Percentiles rank a stretch among this genome's conserved stretches.
Evolutionary conservation across 371 early-diverging fungal species (phyloP).

Genomic region (Mortierella sp.): DNA sequence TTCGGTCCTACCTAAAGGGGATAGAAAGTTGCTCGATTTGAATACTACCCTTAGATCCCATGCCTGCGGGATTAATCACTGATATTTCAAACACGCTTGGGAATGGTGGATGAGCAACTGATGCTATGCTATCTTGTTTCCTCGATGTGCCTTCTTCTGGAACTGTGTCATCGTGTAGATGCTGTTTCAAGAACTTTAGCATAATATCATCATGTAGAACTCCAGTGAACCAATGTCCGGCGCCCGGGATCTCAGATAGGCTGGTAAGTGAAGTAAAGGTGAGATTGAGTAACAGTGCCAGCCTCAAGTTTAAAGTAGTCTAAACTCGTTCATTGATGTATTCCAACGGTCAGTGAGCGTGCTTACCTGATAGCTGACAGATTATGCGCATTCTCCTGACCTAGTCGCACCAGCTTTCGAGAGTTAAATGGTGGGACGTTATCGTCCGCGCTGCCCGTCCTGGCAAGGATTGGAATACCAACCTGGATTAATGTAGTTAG

Average conservation of each 20-base stretch:
- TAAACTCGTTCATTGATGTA: too few relatives aligned
- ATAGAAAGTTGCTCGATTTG: slow-evolving; percentile 71
- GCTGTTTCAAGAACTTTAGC: slow-evolving; percentile 60
- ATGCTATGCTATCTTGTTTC: not conserved
- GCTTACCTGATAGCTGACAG: slow-evolving; percentile 49
- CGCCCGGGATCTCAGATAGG: slow-evolving; percentile 66
- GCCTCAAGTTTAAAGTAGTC: too few relatives aligned
- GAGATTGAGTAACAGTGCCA: not conserved
- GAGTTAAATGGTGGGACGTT: slow-evolving; percentile 81
- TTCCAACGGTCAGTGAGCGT: not conserved
- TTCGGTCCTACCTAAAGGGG: slow-evolving; percentile 67
- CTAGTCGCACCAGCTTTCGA: slow-evolving; percentile 68
- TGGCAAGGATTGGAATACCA: slow-evolving; percentile 69
- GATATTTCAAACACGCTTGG: slow-evolving; percentile 68
- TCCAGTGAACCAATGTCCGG: slow-evolving; percentile 77
- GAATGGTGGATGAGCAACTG: slow-evolving; percentile 34
- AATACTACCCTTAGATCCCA: slow-evolving; percentile 72
- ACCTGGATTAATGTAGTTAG: slow-evolving; percentile 50
- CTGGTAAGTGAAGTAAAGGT: slow-evolving; percentile 35
- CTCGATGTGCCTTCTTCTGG: not conserved
- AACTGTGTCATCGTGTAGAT: slow-evolving; percentile 29
- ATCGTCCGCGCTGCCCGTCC: slow-evolving; percentile 73
- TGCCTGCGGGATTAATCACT: slow-evolving; percentile 73
- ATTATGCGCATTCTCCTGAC: slow-evolving; percentile 68
- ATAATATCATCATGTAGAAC: slow-evolving; percentile 64